These are phyloP conservation scores for Glonium stellatum DNA, from an alignment of 495 filamentous ascomycete species.

Conservation along the genomic window DNA sequence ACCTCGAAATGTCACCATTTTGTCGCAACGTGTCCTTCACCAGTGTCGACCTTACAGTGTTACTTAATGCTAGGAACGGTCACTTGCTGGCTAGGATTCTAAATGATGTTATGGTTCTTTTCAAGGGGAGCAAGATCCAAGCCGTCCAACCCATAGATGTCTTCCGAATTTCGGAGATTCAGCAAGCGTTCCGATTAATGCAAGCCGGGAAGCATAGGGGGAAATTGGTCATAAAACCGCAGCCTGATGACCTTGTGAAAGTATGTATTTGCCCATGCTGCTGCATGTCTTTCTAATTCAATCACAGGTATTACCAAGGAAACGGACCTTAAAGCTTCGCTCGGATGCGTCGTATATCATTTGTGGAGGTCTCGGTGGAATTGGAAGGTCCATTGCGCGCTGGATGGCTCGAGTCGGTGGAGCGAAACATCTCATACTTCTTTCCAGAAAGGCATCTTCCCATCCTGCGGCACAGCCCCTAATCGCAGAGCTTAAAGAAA, in stretches of 20 bases:
- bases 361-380: conserved; percentile 42
- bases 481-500: too few relatives aligned
- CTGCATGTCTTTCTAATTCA: background rate
- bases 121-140: background rate
- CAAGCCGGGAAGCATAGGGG: conserved; percentile 50
- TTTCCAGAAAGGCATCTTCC: conserved; percentile 1
- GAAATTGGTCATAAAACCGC: conserved; percentile 49
- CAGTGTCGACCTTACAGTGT: background rate
- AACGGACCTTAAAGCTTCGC: background rate
- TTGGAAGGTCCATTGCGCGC: conserved; percentile 32
- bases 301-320: background rate
- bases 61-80: background rate
- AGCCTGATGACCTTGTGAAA: conserved; percentile 17
- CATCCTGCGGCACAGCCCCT: too few relatives aligned
- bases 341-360: conserved; percentile 38
- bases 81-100: background rate
- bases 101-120: conserved; percentile 13
- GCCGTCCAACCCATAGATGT: conserved; percentile 29
- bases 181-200: conserved; percentile 49
- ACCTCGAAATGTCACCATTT: background rate
- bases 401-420: conserved; percentile 26
- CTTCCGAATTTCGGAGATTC: conserved; percentile 39
- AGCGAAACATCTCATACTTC: conserved; percentile 20
- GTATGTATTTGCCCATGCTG: background rate
- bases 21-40: background rate